Base-by-base conservation (phyloP, 257 asterid species). In the Fraxinus excelsior region DNA sequence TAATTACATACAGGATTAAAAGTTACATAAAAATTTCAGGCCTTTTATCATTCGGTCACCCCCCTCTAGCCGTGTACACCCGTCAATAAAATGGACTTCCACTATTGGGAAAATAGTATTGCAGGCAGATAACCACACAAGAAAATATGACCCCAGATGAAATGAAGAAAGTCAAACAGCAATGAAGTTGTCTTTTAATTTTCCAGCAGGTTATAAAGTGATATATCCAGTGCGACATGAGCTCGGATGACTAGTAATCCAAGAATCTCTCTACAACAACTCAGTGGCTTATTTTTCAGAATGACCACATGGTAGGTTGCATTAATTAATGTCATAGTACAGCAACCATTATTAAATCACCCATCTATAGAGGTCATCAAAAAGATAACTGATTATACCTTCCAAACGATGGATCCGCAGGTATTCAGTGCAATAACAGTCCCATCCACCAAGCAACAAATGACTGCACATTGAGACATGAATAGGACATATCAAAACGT, bases 391-490 rank as follows among this genome's bases (percentile, higher is more conserved):
- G 71, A 65, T 77, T 42, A n/a, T 83, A 91, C 98, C 96, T 86
- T 92, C 98, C 98, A 94, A 62, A 87, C 53, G 60, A 88, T 80
- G 82, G 92, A 84, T 72, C 98, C 97, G 67, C 67, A 84, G n/a
- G 85, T 62, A 80, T 82, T 86, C 79, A 92, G 79, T 67, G 76
- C 86, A 78, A 77, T 82, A 37, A 91, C 94, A 82, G 82, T 77
- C 29, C 98, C 97, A 87, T 94, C 88, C 44, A 94, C 98, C 89
- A 86, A 82, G 96, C 98, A 92, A 84, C 97, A 94, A 76, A 90
- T 85, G 76, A 91, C 98, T 93, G 94, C 87, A 87, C 77, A 72
- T 29, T 29, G 26, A 67, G 31, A 65, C 72, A 67, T 64, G 74
- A 80, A 76, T 38, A 46, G 32, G 53, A 80, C 38, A 58, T 64